A percentile compares a stretch with the other conserved stretches of the same genome.
phyloP scores from a whole-genome alignment of 2,329 filamentous ascomycete genomes.

The Penicillium sp. region DNA sequence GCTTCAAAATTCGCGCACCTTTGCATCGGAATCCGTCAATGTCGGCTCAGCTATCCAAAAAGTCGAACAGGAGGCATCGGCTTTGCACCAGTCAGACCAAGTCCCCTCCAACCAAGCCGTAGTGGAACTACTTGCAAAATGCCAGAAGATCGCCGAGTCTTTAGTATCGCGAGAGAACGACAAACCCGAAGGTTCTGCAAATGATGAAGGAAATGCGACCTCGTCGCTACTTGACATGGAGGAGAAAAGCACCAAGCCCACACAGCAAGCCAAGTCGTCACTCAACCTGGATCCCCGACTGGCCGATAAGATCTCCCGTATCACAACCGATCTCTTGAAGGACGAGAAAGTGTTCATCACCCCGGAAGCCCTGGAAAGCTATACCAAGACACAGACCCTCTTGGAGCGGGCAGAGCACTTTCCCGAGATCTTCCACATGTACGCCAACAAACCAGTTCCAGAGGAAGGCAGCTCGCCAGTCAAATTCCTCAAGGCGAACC shows the following conservation, averaged over 20 bases:
- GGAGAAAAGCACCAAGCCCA: constrained; percentile 30
- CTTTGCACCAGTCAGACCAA: constrained; percentile 30
- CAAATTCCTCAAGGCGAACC: constrained; percentile 62
- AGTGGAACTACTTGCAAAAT: constrained; percentile 35
- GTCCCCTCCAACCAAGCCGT: constrained; percentile 39
- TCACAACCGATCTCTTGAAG: constrained; percentile 68
- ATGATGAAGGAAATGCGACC: constrained; percentile 37
- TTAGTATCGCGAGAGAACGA: constrained; percentile 30
- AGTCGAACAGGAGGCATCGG: constrained; percentile 27
- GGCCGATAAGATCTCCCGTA: constrained; percentile 49
- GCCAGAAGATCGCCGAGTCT: constrained; percentile 33
- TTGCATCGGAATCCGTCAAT: constrained; percentile 19
- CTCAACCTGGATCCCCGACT: constrained; percentile 36
- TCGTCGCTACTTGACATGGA: constrained; percentile 44
- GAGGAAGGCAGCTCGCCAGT: constrained; percentile 59
- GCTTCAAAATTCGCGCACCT: constrained; percentile 11
- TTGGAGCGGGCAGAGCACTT: constrained; percentile 73
- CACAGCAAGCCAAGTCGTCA: constrained; percentile 22
- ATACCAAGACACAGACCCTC: constrained; percentile 72
- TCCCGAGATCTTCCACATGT: constrained; percentile 76
- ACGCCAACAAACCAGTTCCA: constrained; percentile 77
- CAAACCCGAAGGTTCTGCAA: constrained; percentile 13
- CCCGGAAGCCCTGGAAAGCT: constrained; percentile 67
- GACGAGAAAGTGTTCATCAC: constrained; percentile 80
- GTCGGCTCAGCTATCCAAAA: constrained; percentile 31